Evolutionary conservation across 768 basidiomycete species (phyloP).

Genomic region (Leccinum variicolor): DNA sequence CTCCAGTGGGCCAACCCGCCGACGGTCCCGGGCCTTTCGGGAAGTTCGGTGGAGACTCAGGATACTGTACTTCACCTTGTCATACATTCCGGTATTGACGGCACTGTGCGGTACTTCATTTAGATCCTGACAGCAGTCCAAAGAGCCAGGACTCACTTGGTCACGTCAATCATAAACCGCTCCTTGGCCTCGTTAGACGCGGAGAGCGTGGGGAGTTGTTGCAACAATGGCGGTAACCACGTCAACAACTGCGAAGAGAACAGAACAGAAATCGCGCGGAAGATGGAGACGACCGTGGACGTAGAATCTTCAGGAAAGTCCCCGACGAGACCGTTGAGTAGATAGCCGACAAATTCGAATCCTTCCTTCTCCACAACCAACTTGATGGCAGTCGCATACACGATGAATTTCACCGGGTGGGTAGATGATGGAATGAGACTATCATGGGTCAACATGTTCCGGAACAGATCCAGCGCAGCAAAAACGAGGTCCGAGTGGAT

Average conservation of each 20-base stretch:
- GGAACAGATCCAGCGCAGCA: slow-evolving; percentile 78
- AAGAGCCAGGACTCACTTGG: slow-evolving; percentile 49
- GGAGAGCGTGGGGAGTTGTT: slow-evolving; percentile 59
- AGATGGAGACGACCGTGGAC: slow-evolving; percentile 69
- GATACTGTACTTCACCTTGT: slow-evolving; percentile 82
- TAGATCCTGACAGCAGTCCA: background rate
- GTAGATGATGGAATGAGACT: slow-evolving; percentile 49
- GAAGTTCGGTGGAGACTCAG: slow-evolving; percentile 68
- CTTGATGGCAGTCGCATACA: slow-evolving; percentile 62
- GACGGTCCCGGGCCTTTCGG: slow-evolving; percentile 68
- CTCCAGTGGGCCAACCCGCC: slow-evolving; percentile 34
- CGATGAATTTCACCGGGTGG: slow-evolving; percentile 55
- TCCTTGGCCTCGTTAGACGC: slow-evolving; percentile 65
- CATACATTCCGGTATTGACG: slow-evolving; percentile 59
- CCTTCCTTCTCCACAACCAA: slow-evolving; percentile 68
- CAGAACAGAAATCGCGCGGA: slow-evolving; percentile 62
- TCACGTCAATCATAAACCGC: slow-evolving; percentile 71
- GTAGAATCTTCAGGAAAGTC: slow-evolving; percentile 87
- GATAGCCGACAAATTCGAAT: slow-evolving; percentile 59
- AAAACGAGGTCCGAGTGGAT: slow-evolving; percentile 82
- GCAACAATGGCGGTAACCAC: slow-evolving; percentile 73
- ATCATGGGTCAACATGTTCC: slow-evolving; percentile 72
- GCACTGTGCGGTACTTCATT: slow-evolving; percentile 42
- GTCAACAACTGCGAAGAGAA: slow-evolving; percentile 66
- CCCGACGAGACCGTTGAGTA: slow-evolving; percentile 77